Evolutionary conservation across 306 rosid species (phyloP).

Genomic region (Macrotyloma uniflorum): DNA sequence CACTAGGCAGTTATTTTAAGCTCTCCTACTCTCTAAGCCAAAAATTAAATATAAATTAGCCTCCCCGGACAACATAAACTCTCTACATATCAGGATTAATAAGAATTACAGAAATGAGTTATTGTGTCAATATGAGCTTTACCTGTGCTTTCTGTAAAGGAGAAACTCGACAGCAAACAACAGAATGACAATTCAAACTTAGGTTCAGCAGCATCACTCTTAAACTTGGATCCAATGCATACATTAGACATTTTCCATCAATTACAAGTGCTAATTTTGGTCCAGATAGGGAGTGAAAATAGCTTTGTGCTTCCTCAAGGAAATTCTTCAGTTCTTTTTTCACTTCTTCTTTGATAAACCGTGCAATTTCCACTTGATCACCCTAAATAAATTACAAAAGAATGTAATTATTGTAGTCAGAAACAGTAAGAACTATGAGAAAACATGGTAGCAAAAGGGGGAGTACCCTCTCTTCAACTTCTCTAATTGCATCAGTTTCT

Average conservation of each 20-base stretch:
- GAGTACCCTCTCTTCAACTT: constrained; percentile 85
- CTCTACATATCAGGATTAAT: not conserved
- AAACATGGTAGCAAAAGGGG: constrained; percentile 18
- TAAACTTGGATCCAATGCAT: constrained; percentile 89
- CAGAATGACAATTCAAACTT: constrained; percentile 89
- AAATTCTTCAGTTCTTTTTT: constrained; percentile 68
- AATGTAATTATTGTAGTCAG: not conserved
- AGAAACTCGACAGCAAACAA: constrained; percentile 99
- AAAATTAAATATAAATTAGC: constrained; percentile 19
- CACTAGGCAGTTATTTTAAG: constrained; percentile 19
- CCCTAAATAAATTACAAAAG: constrained; percentile 57
- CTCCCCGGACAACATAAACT: constrained; percentile 29
- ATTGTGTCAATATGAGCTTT: constrained; percentile 30
- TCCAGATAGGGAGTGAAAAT: constrained; percentile 55
- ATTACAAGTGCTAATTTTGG: constrained; percentile 93
- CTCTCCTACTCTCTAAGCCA: constrained; percentile 6
- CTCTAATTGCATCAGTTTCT: constrained; percentile 93
- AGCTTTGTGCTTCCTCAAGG: constrained; percentile 76
- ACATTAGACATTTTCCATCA: constrained; percentile 95
- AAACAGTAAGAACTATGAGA: constrained; percentile 19
- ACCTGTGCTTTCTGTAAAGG: constrained; percentile 99
- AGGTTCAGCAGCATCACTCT: constrained; percentile 82
- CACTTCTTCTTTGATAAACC: constrained; percentile 86
- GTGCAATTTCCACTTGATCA: constrained; percentile 93
- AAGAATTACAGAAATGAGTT: constrained; percentile 13